Evolutionary conservation across 441 rosid genomes (phyloP), one percentile per base, ranked within the genome.

Genomic region (Erodium moschatum): DNA sequence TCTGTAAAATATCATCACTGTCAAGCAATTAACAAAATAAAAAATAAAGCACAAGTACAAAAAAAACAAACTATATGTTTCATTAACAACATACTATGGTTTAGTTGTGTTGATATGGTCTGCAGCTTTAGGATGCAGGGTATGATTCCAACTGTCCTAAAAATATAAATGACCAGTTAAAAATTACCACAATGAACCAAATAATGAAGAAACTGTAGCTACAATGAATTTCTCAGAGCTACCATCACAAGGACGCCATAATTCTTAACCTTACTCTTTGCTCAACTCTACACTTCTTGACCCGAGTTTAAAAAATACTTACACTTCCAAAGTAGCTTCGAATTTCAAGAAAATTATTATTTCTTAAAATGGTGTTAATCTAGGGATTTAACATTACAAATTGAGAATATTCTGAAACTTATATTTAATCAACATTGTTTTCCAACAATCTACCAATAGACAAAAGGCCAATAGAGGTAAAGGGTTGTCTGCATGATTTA

Each of bases 71-170:
- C n/a, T n/a, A n/a, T n/a, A n/a, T n/a, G 94, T 85, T 21, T 97
- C 98, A 75, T 92, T 96, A 69, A 92, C 98, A 63, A 93, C 67
- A 71, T 75, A 90, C 98, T 97, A 93, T 1, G 83, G 80, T 77
- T 93, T 93, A 16, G 85, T 89, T 0, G 92, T 89, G 74, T 87
- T 88, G 56, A 90, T 79, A 67, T 92, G 98, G 77, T 93, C 96
- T 35, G 79, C 73, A 63, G 92, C 92, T 83, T 90, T 92, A 19
- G 98, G 98, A 76, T 92, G 87, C 98, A 97, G 88, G 13, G 96
- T 90, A 10, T 71, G 87, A 78, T 92, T 90, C 98, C 98, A 92
- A 54, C 90, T 92, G 72, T 92, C 97, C 98, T 92, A 68, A 52
- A 74, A 69, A 54, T 15, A 16, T 19, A 66, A 66, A 56, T 16